Evolutionary conservation across 1,284 basidiomycete genomes (phyloP).

Genomic region (Ustilago sp.): DNA sequence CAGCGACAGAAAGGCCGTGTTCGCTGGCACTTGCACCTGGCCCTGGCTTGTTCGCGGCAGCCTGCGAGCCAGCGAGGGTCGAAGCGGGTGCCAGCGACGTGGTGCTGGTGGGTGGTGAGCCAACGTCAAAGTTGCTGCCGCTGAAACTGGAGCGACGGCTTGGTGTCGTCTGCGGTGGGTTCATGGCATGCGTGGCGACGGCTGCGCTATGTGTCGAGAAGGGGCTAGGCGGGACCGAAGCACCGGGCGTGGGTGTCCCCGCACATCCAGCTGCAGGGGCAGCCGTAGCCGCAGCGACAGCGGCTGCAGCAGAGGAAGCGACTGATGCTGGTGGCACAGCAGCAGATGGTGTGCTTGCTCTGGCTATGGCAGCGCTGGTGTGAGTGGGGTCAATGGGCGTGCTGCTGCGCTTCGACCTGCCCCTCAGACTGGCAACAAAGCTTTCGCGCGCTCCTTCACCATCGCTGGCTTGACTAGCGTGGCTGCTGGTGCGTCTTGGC

Average conservation of each 20-base stretch:
- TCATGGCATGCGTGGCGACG: conserved; percentile 55
- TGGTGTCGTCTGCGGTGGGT: conserved; percentile 62
- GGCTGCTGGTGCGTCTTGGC: conserved; percentile 60
- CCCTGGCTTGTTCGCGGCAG: conserved; percentile 15
- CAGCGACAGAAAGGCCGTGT: conserved; percentile 14
- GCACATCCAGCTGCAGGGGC: conserved; percentile 32
- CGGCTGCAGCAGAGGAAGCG: conserved; percentile 21
- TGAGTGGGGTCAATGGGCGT: conserved; percentile 56
- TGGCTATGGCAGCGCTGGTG: conserved; percentile 22
- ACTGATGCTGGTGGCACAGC: conserved; percentile 20
- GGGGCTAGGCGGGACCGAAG: conserved; percentile 55
- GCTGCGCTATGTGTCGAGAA: conserved; percentile 43
- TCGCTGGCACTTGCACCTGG: conserved; percentile 9
- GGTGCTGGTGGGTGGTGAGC: conserved; percentile 63
- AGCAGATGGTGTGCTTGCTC: conserved; percentile 39
- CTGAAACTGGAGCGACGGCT: conserved; percentile 65
- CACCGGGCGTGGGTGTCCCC: conserved; percentile 49
- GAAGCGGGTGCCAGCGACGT: conserved; percentile 55
- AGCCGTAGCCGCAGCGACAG: neutral
- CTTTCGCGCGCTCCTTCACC: conserved; percentile 53
- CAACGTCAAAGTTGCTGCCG: conserved; percentile 59
- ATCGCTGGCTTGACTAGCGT: conserved; percentile 59
- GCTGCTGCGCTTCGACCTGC: conserved; percentile 56
- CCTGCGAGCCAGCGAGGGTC: conserved; percentile 28
- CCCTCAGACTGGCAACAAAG: conserved; percentile 52